Percentiles rank a stretch among this genome's conserved stretches.
Conservation (phyloP, 345 rosid genomes). For the Citrus maxima region DNA sequence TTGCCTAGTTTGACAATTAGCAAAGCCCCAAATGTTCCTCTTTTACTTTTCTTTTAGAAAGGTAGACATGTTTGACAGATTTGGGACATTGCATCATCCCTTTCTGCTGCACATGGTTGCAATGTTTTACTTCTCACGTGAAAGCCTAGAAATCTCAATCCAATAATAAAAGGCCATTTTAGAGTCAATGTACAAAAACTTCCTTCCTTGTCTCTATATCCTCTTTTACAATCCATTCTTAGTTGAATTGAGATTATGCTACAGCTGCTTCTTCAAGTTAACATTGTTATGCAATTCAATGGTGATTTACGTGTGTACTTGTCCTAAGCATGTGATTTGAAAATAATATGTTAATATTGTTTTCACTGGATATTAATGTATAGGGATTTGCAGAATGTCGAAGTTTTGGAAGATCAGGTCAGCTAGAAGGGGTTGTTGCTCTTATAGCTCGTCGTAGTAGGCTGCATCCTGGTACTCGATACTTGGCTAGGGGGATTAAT, state of each 20-base stretch:
- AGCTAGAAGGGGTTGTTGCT: slow-evolving; percentile 88
- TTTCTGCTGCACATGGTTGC: not conserved
- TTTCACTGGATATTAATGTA: slow-evolving; percentile 59
- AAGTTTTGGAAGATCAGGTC: slow-evolving; percentile 88
- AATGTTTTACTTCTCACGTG: not conserved
- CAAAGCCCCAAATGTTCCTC: not conserved
- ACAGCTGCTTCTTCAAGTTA: not conserved
- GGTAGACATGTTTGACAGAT: not conserved
- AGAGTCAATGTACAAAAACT: not conserved
- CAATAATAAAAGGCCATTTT: not conserved
- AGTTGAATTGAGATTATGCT: slow-evolving; percentile 2
- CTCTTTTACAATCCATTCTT: not conserved
- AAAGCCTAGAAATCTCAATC: not conserved
- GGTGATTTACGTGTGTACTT: not conserved
- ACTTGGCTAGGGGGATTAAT: slow-evolving; percentile 97
- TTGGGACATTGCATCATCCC: not conserved
- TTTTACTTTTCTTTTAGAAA: not conserved
- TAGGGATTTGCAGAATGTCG: slow-evolving; percentile 99
- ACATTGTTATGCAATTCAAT: not conserved
- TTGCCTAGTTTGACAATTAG: not conserved
- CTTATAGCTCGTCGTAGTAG: slow-evolving; percentile 93
- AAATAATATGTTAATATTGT: slow-evolving; percentile 32
- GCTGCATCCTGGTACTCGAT: slow-evolving; percentile 98
- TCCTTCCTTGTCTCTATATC: not conserved
- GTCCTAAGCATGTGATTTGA: not conserved